Evolutionary conservation across 2,329 filamentous ascomycete species (phyloP).

Genomic region (Neurospora crassa): DNA sequence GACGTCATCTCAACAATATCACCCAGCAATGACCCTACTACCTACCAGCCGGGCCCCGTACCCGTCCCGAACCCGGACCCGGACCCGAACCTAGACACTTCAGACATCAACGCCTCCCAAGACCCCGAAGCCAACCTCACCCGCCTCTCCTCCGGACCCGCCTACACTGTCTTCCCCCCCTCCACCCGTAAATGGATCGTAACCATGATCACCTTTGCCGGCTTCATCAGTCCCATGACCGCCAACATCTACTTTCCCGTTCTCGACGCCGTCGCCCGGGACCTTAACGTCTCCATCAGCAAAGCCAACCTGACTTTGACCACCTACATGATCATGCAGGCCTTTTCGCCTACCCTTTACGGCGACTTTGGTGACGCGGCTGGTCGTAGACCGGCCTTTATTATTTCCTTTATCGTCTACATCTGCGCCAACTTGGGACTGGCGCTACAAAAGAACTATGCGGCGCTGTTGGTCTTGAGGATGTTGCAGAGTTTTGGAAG

Average conservation of each 20-base stretch:
- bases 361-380: conserved; percentile 52
- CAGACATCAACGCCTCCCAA: conserved; percentile 13
- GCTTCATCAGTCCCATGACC: conserved; percentile 48
- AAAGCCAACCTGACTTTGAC: conserved; percentile 43
- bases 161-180: conserved; percentile 31
- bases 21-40: not conserved
- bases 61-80: not conserved
- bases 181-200: conserved; percentile 42
- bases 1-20: not conserved
- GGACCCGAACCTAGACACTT: conserved; percentile 4
- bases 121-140: conserved; percentile 25
- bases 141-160: conserved; percentile 28
- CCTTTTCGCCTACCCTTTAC: conserved; percentile 49
- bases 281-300: conserved; percentile 28
- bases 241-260: conserved; percentile 48
- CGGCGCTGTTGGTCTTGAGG: conserved; percentile 49
- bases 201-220: conserved; percentile 40
- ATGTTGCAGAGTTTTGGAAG: conserved; percentile 49
- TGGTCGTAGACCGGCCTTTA: conserved; percentile 52
- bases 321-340: conserved; percentile 56
- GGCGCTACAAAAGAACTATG: conserved; percentile 46
- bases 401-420: conserved; percentile 48
- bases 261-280: conserved; percentile 28
- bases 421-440: conserved; percentile 49
- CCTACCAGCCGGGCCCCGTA: not conserved